These are phyloP conservation scores for Cladosporium sp. DNA, from an alignment of 2,329 filamentous ascomycete species.

Conservation along the genomic window DNA sequence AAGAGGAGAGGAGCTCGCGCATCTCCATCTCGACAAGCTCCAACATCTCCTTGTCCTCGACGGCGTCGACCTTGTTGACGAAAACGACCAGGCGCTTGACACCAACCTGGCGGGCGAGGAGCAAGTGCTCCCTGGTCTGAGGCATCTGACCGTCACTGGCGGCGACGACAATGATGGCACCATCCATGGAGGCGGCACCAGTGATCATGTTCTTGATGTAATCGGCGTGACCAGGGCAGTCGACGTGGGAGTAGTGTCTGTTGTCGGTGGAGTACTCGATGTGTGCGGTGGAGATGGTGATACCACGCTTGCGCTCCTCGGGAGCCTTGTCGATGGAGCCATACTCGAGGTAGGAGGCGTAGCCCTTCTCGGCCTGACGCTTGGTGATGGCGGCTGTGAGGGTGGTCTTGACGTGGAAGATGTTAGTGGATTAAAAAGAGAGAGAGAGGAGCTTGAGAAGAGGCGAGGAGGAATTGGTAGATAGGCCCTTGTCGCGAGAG, in stretches of 20 bases:
- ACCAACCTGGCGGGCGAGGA: slow-evolving; percentile 96
- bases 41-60: slow-evolving; percentile 99
- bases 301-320: slow-evolving; percentile 99
- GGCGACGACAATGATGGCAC: slow-evolving; percentile 96
- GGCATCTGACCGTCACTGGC: slow-evolving; percentile 99
- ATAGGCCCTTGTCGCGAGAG: no score
- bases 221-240: slow-evolving; percentile 99
- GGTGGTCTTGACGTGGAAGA: slow-evolving; percentile 68
- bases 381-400: slow-evolving; percentile 99
- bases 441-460: no score
- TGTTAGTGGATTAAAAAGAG: slow-evolving; percentile 11
- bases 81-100: slow-evolving; percentile 98
- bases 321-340: slow-evolving; percentile 98
- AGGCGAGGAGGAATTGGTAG: no score
- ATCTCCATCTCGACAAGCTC: slow-evolving; percentile 99
- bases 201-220: slow-evolving; percentile 99
- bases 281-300: slow-evolving; percentile 97
- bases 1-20: slow-evolving; percentile 88
- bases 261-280: slow-evolving; percentile 95
- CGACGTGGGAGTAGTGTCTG: slow-evolving; percentile 98
- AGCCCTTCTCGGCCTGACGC: slow-evolving; percentile 89
- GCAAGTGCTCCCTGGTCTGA: slow-evolving; percentile 96
- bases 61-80: slow-evolving; percentile 98
- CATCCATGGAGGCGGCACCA: slow-evolving; percentile 98
- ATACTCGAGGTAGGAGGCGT: slow-evolving; percentile 95